Evolutionary conservation across 228 moss, liverwort and hornwort species (phyloP).

Genomic region (Sphagnum fallax): DNA sequence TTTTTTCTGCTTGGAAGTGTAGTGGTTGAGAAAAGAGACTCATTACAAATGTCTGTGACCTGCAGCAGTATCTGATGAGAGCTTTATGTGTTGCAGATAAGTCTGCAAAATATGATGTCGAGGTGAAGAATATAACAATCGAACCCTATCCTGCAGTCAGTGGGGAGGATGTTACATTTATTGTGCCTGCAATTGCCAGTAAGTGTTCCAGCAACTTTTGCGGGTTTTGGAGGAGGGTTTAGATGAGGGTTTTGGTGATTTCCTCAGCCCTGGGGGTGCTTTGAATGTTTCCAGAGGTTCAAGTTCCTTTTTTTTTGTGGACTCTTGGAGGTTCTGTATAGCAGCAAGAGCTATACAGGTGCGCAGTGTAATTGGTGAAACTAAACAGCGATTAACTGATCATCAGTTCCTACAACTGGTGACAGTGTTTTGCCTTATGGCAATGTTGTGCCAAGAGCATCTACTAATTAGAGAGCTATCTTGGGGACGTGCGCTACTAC

Average conservation of each 20-base stretch:
- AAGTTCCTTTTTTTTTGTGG: too few relatives aligned
- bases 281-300: not conserved
- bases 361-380: not conserved
- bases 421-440: too few relatives aligned
- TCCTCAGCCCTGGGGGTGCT: not conserved
- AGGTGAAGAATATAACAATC: conserved; percentile 42
- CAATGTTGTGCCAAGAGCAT: too few relatives aligned
- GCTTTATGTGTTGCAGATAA: conserved; percentile 24
- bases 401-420: too few relatives aligned
- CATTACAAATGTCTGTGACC: too few relatives aligned
- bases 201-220: conserved; percentile 2
- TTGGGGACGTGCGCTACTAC: too few relatives aligned
- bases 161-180: conserved; percentile 48
- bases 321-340: not conserved
- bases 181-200: conserved; percentile 48
- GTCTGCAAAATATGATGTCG: conserved; percentile 34
- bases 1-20: too few relatives aligned
- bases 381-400: too few relatives aligned
- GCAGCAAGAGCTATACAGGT: not conserved
- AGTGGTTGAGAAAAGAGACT: too few relatives aligned
- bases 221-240: not conserved
- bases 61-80: too few relatives aligned
- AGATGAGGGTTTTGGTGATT: not conserved
- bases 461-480: too few relatives aligned
- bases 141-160: conserved; percentile 56